Evolutionary conservation across 2,329 filamentous ascomycete genomes (phyloP).

Genomic region (Stachybotrys echinatus): DNA sequence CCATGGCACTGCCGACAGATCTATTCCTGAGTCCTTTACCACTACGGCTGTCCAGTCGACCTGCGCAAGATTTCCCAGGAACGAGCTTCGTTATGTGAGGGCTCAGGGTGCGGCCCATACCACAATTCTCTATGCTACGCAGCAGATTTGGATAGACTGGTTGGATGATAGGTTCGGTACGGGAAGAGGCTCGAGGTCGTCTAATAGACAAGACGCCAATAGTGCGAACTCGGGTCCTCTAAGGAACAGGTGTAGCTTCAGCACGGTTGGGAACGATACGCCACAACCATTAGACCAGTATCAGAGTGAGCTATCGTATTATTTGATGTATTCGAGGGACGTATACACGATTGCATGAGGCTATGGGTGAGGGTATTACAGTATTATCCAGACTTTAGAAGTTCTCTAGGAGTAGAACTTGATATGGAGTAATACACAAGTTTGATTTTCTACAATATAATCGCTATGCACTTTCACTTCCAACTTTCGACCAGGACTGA

Average conservation of each 20-base stretch:
- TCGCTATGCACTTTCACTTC: too few relatives aligned
- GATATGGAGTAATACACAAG: too few relatives aligned
- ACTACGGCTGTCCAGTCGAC: slow-evolving; percentile 12
- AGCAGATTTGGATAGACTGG: slow-evolving; percentile 17
- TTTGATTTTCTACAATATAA: too few relatives aligned
- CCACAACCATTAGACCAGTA: slow-evolving; percentile 8
- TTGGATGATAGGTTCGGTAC: slow-evolving; percentile 12
- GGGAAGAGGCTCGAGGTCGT: not conserved
- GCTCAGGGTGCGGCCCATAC: slow-evolving; percentile 10
- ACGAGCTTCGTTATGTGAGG: slow-evolving; percentile 11
- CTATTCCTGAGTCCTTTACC: slow-evolving; percentile 9
- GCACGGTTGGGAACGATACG: slow-evolving; percentile 4
- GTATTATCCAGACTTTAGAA: too few relatives aligned
- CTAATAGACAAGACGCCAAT: not conserved
- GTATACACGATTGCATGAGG: slow-evolving; percentile 5
- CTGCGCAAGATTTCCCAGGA: slow-evolving; percentile 9
- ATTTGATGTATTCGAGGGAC: slow-evolving; percentile 5
- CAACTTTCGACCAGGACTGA: too few relatives aligned
- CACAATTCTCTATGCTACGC: slow-evolving; percentile 12
- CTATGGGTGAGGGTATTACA: not conserved
- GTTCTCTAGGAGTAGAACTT: too few relatives aligned
- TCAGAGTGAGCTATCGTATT: slow-evolving; percentile 5
- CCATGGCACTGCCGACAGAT: slow-evolving; percentile 22
- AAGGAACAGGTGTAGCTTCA: not conserved
- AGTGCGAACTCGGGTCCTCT: not conserved